Percentiles rank a stretch among this genome's conserved stretches.
Conservation (phyloP, 257 asterid genomes). For the Fraxinus cuspidata region DNA sequence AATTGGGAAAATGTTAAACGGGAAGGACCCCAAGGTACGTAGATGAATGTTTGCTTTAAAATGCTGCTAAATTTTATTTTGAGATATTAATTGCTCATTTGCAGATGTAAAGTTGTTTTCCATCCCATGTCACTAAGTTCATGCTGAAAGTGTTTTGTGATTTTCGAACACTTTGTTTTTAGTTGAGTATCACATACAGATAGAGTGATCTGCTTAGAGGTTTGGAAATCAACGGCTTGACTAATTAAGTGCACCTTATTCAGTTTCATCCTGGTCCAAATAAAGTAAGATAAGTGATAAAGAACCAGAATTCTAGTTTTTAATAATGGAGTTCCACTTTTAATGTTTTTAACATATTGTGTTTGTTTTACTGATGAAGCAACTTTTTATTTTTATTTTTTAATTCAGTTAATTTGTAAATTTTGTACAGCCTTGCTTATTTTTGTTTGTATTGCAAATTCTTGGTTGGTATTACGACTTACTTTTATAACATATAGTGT, state of each 20-base stretch:
- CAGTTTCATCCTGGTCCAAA: not conserved
- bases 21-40: constrained; percentile 96
- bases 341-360: not conserved
- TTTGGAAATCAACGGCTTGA: not conserved
- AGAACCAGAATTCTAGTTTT: not conserved
- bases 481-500: not conserved
- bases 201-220: not conserved
- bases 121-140: constrained; percentile 7
- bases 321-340: not conserved
- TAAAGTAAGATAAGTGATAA: not conserved
- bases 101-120: constrained; percentile 14
- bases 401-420: not conserved
- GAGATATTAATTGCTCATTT: constrained; percentile 23
- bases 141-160: constrained; percentile 8
- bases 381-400: too few relatives aligned
- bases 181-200: not conserved
- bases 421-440: not conserved
- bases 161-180: not conserved
- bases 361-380: too few relatives aligned
- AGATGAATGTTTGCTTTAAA: constrained; percentile 16
- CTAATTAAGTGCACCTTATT: not conserved
- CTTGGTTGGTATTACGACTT: not conserved
- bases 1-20: constrained; percentile 95
- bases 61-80: constrained; percentile 23
- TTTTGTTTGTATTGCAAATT: not conserved